Conservation (phyloP, 805 yeast genomes). For the Pichia rugopelliculosa region DNA sequence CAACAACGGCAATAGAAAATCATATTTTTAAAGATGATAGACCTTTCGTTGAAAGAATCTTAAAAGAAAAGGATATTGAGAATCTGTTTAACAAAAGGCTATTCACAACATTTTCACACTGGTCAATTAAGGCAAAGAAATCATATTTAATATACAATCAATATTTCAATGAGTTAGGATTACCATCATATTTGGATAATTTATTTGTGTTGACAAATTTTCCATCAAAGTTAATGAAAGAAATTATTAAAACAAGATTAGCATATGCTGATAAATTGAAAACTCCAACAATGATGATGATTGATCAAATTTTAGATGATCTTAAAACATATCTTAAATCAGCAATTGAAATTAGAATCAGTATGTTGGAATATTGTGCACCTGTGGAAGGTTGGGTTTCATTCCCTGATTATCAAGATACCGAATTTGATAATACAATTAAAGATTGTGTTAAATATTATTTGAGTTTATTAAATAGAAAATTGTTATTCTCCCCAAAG, state of each 20-base stretch:
- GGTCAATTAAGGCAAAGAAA: conserved; percentile 76
- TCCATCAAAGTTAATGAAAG: conserved; percentile 75
- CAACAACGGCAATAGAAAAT: conserved; percentile 3
- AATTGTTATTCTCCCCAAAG: conserved; percentile 64
- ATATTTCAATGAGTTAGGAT: conserved; percentile 55
- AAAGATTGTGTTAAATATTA: conserved; percentile 68
- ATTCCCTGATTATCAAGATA: conserved; percentile 55
- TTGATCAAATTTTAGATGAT: conserved; percentile 88
- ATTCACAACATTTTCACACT: conserved; percentile 63
- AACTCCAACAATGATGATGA: conserved; percentile 90
- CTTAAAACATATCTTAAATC: conserved; percentile 68
- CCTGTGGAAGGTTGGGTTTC: conserved; percentile 63
- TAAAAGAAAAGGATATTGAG: conserved; percentile 73
- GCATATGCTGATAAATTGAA: conserved; percentile 69
- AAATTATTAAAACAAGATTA: conserved; percentile 65
- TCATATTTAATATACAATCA: conserved; percentile 57
- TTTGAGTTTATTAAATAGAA: conserved; percentile 62
- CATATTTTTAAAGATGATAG: conserved; percentile 51
- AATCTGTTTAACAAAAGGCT: conserved; percentile 64
- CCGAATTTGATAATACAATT: conserved; percentile 54
- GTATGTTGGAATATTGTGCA: conserved; percentile 51
- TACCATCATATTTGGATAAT: conserved; percentile 65
- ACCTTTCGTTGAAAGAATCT: conserved; percentile 72
- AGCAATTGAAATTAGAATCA: conserved; percentile 67
- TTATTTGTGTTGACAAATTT: conserved; percentile 62